Evolutionary conservation across 805 yeast species (phyloP).

Genomic region (Kluyveromyces starmeri): DNA sequence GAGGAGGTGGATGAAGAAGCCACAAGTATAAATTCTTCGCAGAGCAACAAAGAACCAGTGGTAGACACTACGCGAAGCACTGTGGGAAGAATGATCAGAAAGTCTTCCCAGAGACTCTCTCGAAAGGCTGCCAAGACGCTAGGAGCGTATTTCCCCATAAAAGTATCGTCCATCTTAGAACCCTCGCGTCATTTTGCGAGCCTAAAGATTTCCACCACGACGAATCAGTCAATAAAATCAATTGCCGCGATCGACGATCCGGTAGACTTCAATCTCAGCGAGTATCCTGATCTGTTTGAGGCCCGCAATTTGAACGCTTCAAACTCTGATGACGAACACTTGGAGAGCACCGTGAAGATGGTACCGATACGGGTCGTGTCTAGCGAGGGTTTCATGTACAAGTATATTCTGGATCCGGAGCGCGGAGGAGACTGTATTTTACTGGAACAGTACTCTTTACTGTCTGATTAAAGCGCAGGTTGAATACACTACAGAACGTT

Average conservation of each 20-base stretch:
- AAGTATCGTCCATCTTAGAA: conserved; percentile 74
- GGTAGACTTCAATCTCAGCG: conserved; percentile 18
- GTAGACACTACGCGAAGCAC: conserved; percentile 64
- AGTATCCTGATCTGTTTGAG: conserved; percentile 25
- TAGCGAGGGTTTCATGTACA: conserved; percentile 70
- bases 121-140: conserved; percentile 78
- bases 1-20: conserved; percentile 23
- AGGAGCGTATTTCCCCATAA: conserved; percentile 74
- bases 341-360: conserved; percentile 25
- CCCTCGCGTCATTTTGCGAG: conserved; percentile 90
- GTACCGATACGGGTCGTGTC: conserved; percentile 58
- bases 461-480: conserved; percentile 13
- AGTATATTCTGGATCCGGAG: conserved; percentile 74
- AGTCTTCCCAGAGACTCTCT: conserved; percentile 71
- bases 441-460: conserved; percentile 57
- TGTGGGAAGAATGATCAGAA: conserved; percentile 64
- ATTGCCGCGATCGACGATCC: conserved; percentile 30
- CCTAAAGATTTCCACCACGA: conserved; percentile 54
- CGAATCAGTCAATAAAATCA: conserved; percentile 14
- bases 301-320: neutral
- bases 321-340: conserved; percentile 4
- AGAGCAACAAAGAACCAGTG: conserved; percentile 42
- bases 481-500: no score
- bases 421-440: conserved; percentile 90
- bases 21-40: conserved; percentile 6